Evolutionary conservation across 768 basidiomycete species (phyloP).

Genomic region (Lactifluus echinatus): DNA sequence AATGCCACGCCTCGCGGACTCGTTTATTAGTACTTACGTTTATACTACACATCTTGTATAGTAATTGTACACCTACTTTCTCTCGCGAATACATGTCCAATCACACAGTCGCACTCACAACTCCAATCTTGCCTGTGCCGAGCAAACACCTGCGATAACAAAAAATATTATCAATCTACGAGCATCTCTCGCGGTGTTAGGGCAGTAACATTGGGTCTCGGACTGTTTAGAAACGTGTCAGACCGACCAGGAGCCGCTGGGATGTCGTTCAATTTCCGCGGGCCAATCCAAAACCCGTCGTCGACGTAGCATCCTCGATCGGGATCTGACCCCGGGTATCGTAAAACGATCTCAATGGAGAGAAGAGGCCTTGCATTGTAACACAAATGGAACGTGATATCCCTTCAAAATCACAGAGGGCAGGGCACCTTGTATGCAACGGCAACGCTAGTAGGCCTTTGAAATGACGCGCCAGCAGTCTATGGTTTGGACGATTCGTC

Average conservation of each 20-base stretch:
- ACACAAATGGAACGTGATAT: background rate
- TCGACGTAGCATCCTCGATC: background rate
- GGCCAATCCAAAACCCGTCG: background rate
- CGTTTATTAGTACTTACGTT: conserved; percentile 5
- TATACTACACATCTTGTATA: conserved; percentile 16
- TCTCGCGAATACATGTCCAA: background rate
- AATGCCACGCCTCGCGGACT: background rate
- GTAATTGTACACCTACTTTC: conserved; percentile 13
- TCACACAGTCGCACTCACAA: background rate
- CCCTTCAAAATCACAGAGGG: background rate
- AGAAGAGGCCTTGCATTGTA: background rate
- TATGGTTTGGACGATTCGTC: background rate
- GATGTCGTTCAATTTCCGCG: background rate
- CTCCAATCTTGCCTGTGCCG: background rate
- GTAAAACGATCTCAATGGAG: background rate
- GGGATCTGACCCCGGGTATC: background rate
- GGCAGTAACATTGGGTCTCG: background rate
- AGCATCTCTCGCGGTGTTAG: background rate
- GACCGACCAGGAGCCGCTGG: background rate
- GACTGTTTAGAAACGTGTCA: background rate
- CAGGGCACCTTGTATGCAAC: background rate
- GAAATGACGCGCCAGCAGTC: background rate
- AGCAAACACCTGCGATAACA: background rate
- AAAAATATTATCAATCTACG: background rate
- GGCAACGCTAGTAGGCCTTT: background rate